Evolutionary conservation across 2,329 filamentous ascomycete genomes (phyloP).

Genomic region (Raffaelea arxii): DNA sequence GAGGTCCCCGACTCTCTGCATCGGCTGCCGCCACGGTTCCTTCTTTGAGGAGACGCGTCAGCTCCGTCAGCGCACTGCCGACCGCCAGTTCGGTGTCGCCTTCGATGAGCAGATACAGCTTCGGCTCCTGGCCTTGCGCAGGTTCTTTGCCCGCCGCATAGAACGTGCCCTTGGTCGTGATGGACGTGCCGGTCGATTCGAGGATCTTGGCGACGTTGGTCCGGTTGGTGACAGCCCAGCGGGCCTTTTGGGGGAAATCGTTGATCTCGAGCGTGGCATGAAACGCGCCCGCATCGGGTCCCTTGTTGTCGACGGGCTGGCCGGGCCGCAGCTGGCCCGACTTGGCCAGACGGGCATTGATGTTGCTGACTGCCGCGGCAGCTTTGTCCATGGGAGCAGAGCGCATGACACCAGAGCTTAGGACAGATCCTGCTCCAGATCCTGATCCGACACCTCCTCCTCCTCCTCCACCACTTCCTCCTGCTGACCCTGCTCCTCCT

Average conservation of each 20-base stretch:
- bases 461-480: slow-evolving; percentile 12
- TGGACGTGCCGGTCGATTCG: slow-evolving; percentile 87
- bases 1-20: slow-evolving; percentile 69
- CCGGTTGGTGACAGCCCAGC: slow-evolving; percentile 96
- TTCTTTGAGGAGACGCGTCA: slow-evolving; percentile 80
- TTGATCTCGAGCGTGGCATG: slow-evolving; percentile 98
- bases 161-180: slow-evolving; percentile 93
- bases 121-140: slow-evolving; percentile 65
- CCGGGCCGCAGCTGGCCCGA: slow-evolving; percentile 84
- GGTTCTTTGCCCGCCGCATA: slow-evolving; percentile 78
- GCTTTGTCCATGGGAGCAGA: slow-evolving; percentile 80
- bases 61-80: slow-evolving; percentile 78
- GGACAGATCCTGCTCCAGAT: too few relatives aligned
- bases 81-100: slow-evolving; percentile 93
- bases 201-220: slow-evolving; percentile 98
- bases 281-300: slow-evolving; percentile 91
- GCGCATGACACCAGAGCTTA: too few relatives aligned
- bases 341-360: slow-evolving; percentile 82
- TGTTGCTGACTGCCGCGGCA: slow-evolving; percentile 79
- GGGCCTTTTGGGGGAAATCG: slow-evolving; percentile 96
- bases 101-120: slow-evolving; percentile 95
- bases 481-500: not conserved
- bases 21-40: slow-evolving; percentile 84
- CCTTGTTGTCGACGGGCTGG: slow-evolving; percentile 96
- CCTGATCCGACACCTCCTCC: slow-evolving; percentile 22